phyloP scores from a whole-genome alignment of 176 grass and related monocot genomes.

The Dendrocalamus sinicus region DNA sequence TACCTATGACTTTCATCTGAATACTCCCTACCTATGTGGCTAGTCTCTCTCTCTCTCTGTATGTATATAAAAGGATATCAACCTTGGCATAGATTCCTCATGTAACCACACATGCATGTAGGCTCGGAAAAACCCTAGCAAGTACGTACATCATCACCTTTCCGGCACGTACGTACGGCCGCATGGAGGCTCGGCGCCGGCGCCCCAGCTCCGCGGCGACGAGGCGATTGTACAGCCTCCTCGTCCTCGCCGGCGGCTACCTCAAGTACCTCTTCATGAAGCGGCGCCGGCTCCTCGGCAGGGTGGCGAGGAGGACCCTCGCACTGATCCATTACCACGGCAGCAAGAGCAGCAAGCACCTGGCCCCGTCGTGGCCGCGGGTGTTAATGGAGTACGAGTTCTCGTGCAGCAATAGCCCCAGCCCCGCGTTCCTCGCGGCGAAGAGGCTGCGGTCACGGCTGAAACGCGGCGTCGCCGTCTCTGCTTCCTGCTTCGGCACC shows the following conservation, averaged over 20 bases:
- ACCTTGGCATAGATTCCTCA: slow-evolving; percentile 42
- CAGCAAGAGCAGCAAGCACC: slow-evolving; percentile 22
- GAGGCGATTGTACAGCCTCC: slow-evolving; percentile 43
- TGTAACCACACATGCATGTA: slow-evolving; percentile 13
- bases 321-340: slow-evolving; percentile 43
- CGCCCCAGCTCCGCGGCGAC: background rate
- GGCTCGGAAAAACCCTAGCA: slow-evolving; percentile 24
- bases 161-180: background rate
- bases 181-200: slow-evolving; percentile 33
- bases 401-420: slow-evolving; percentile 74
- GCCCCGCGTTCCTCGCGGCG: slow-evolving; percentile 41
- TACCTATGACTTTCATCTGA: slow-evolving; percentile 43
- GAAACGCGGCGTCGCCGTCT: slow-evolving; percentile 18
- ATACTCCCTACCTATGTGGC: slow-evolving; percentile 11
- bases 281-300: slow-evolving; percentile 51
- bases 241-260: slow-evolving; percentile 48
- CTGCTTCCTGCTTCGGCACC: slow-evolving; percentile 36
- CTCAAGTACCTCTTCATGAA: slow-evolving; percentile 61
- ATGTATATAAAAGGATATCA: slow-evolving; percentile 36
- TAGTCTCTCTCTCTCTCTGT: too few species aligned
- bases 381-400: slow-evolving; percentile 65
- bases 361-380: slow-evolving; percentile 13
- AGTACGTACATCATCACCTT: background rate
- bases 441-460: slow-evolving; percentile 55
- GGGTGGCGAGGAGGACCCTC: slow-evolving; percentile 45